Evolutionary conservation across 2,329 filamentous ascomycete species (phyloP), one percentile per base, ranked within the genome.

Genomic region (Trichoderma hamatum): DNA sequence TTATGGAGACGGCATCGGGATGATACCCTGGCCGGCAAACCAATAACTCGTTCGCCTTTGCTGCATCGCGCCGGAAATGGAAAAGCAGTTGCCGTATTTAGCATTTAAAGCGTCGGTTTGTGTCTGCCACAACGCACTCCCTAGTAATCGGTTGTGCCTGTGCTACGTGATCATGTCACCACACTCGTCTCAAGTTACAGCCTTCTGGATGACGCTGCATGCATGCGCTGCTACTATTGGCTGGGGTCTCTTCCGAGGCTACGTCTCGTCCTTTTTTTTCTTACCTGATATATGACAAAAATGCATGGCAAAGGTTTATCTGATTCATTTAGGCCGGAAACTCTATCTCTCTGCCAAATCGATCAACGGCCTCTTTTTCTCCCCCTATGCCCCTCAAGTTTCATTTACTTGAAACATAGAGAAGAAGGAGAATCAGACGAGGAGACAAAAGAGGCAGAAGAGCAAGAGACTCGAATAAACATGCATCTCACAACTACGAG

Each of bases 1-100:
- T 43, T 43, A 65, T 34, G 52, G 52, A 56, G 51, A 32, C 62
- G 51, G 62, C 62, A 56, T 49, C 51, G 62, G 52, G 51, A 65
- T 56, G 62, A 56, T 32, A 30, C 28, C 52, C 28, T 46, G 52
- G 52, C 28, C 34, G 30, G 26, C 62, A 54, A 43, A 32, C 62
- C 62, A 55, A 49, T 56, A n/a, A 46, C 32, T 30, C 30, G 36
- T 24, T 46, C 10, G 52, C 52, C 16, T 36, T 34, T 46, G 62
- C 62, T 65, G 62, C 62, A 65, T 21, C 34, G 34, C 34, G 36
- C 52, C 52, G 26, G 46, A 65, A 65, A 9, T 16, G 62, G 62
- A 28, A 65, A 56, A n/a, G 26, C 24, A 56, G 52, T 65, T 49
- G 62, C 62, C 62, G 51, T 32, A 56, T 56, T 56, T 19, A 65